Evolutionary conservation across 148 eudicot species (phyloP), one percentile per base, ranked within the genome.

Genomic region (Fallopia convolvulus): DNA sequence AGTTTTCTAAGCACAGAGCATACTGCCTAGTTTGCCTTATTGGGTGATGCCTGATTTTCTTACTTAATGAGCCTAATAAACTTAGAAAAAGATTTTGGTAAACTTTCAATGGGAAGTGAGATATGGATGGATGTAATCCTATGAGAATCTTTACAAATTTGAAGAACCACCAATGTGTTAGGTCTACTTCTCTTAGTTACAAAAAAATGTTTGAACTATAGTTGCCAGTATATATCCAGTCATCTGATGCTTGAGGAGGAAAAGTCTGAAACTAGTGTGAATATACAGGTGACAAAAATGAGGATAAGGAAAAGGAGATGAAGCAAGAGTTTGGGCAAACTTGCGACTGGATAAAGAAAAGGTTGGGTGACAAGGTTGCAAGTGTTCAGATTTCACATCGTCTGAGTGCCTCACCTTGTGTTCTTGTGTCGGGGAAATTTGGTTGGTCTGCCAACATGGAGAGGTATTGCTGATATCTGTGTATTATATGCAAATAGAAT

Each of bases 391-490:
- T 95, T 76, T 95, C 99, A 11, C 85, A 84, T 52, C 97, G 99
- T 17, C 82, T 95, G 72, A 95, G 97, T 75, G 52, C 94, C 52
- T 95, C 99, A 13, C 97, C 99, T 60, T 95, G 99, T 81, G 97
- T 93, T 79, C 97, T 95, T 79, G 97, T 85, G 23, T 86, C 99
- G 18, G 99, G 93, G 21, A 91, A 84, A 84, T 91, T 89, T 83
- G 99, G 99, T 79, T 91, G 91, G 93, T 94, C 99, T 63, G 99
- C 99, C 12, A 95, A 93, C 83, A 95, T 95, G 99, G 99, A 95
- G 81, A 95, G 99, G 99, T 95, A 81, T 47, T 55, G 36, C 14
- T 56, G 21, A 12, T 76, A 68, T 39, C 46, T 33, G 13, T 33
- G 14, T 26, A 65, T 65, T 32, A 11, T 12, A 65, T 32, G 7